Evolutionary conservation across 1,284 basidiomycete species (phyloP).

Genomic region (Mycena citricolor): DNA sequence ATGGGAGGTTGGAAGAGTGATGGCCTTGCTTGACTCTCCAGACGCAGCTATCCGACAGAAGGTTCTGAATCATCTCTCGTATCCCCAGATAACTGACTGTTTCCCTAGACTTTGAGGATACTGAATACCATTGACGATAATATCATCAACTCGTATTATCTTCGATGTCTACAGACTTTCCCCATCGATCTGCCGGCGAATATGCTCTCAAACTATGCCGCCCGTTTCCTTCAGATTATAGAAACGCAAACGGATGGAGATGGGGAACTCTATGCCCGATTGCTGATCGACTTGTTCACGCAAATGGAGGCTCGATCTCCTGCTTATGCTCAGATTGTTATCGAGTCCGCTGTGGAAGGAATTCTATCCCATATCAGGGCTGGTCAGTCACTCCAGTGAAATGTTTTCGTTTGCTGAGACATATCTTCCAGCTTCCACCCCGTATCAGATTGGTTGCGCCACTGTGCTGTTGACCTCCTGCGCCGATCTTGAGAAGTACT

Average conservation of each 20-base stretch:
- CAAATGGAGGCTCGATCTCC: slow-evolving; percentile 39
- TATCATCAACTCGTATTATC: slow-evolving; percentile 58
- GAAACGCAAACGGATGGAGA: slow-evolving; percentile 49
- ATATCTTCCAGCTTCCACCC: slow-evolving; percentile 35
- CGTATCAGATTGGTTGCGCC: slow-evolving; percentile 50
- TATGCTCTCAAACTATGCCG: slow-evolving; percentile 40
- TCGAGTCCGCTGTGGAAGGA: slow-evolving; percentile 55
- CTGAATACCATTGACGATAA: slow-evolving; percentile 53
- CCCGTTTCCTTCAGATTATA: slow-evolving; percentile 56
- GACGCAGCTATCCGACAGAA: slow-evolving; percentile 60
- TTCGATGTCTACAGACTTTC: slow-evolving; percentile 42
- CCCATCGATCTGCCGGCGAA: slow-evolving; percentile 33
- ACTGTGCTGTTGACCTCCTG: slow-evolving; percentile 51
- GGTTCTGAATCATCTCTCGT: slow-evolving; percentile 41
- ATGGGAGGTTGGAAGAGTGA: slow-evolving; percentile 68
- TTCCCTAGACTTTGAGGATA: slow-evolving; percentile 54
- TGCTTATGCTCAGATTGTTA: slow-evolving; percentile 38
- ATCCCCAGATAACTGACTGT: too few relatives aligned
- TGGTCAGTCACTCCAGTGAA: slow-evolving; percentile 38
- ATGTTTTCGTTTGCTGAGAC: slow-evolving; percentile 13
- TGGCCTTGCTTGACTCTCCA: slow-evolving; percentile 59
- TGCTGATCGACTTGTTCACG: slow-evolving; percentile 46
- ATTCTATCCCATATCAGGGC: slow-evolving; percentile 48
- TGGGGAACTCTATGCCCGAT: slow-evolving; percentile 57
- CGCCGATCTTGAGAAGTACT: slow-evolving; percentile 37